Evolutionary conservation across 208 protist genomes (phyloP), one percentile per base, ranked within the genome.

Genomic region (Acanthamoeba royreba): DNA sequence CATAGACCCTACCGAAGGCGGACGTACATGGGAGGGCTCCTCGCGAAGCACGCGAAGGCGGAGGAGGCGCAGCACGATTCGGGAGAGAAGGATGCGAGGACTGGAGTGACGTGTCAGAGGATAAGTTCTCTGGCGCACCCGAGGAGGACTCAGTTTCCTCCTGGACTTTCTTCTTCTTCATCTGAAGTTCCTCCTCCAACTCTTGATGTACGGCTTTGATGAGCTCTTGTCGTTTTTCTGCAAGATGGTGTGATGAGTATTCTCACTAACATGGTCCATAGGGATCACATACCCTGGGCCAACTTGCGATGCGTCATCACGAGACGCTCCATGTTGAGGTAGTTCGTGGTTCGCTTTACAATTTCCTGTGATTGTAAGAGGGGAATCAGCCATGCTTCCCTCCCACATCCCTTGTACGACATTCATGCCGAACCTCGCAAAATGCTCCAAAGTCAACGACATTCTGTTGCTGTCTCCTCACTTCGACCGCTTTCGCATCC

Each of bases 291-390:
- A 58, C 52, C 52, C 19, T 72, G 61, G 22, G 74, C 74, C 15
- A 86, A n/a, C 74, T 86, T 86, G 74, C 74, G 74, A 42, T 86
- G 74, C 1, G 74, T 86, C 40, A n/a, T 49, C 40, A 86, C 74
- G 7, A 86, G 74, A 28, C 74, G 46, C 40, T 86, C 74, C 28
- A 86, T 86, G 43, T 86, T 86, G 46, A 53, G 19, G 38, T 86
- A 86, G 46, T 86, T 86, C 28, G 74, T 86, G n/a, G 74, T 42
- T 22, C 74, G 40, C 74, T 86, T 86, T 33, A 86, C 74, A 22
- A 86, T 33, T 22, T 86, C 74, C 74, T 77, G n/a, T 22, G 19
- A n/a, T n/a, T n/a, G n/a, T n/a, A n/a, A n/a, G n/a, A n/a, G n/a
- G n/a, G n/a, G n/a, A n/a, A n/a, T n/a, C n/a, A n/a, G n/a, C n/a